Evolutionary conservation across 495 filamentous ascomycete genomes (phyloP), one percentile per base, ranked within the genome.

Genomic region (Penicillium cinerascens): DNA sequence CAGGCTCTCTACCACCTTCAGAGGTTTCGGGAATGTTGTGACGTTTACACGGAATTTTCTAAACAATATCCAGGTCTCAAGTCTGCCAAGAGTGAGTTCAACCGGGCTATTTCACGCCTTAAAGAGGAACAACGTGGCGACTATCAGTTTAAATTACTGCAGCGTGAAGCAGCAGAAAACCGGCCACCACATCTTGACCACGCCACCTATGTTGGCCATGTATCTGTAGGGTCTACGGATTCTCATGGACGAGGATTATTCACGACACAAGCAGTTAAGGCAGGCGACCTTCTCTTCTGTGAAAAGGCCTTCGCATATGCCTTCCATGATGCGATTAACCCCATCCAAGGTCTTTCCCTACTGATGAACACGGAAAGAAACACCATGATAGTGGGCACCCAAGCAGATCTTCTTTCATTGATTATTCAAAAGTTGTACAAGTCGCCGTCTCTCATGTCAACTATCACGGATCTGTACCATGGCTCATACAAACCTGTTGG

Each of bases 241-340:
- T 57, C 45, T 23, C 55, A 56, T 44, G 76, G 79, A 8, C 64
- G 70, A 16, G 78, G 78, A 2, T 52, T 81, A 2, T 83, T 81
- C 49, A 70, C 76, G 0, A 78, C 76, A 11, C 55, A 65, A 20
- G 69, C 57, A 9, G 71, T 85, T 42, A 64, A 73, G 42, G 71
- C 71, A 0, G 82, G 81, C 0, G 78, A 82, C 6, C 65, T 84
- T 11, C 56, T 84, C 0, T 49, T 82, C 15, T 81, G 75, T 43
- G 79, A 84, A 53, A 84, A 83, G 50, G 78, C 80, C 0, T 81
- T 84, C 47, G 60, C 56, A n/a, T 37, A 64, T 51, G 57, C 66
- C 29, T 73, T 54, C 45, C 56, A 37, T 15, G 50, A 65, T 6
- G 42, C 47, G 21, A 27, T 38, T 15, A 8, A 10, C 10, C 11